Evolutionary conservation across 2,329 filamentous ascomycete species (phyloP).

Genomic region (Sclerotiophoma versabilis): DNA sequence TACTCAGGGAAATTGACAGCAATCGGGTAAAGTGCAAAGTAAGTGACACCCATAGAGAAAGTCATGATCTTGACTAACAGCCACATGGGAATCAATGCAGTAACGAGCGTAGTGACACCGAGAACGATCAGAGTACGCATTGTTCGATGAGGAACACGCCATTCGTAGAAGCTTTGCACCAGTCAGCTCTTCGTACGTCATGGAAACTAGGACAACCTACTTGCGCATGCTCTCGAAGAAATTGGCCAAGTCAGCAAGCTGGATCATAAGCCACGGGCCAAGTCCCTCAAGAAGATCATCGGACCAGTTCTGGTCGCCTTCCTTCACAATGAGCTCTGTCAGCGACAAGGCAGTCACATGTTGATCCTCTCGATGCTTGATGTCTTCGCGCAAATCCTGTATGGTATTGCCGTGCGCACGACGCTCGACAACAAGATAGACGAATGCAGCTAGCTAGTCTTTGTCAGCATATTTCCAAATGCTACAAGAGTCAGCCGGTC

Average conservation of each 20-base stretch:
- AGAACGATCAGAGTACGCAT: conserved; percentile 34
- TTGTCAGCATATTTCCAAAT: neutral
- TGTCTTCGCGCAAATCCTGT: conserved; percentile 37
- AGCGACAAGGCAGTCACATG: conserved; percentile 40
- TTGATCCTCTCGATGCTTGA: conserved; percentile 43
- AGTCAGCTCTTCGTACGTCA: neutral
- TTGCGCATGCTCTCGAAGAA: conserved; percentile 46
- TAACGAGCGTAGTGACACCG: conserved; percentile 26
- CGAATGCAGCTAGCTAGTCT: conserved; percentile 26
- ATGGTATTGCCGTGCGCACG: conserved; percentile 28
- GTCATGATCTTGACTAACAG: conserved; percentile 41
- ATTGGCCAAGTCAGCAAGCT: conserved; percentile 46
- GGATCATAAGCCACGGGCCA: conserved; percentile 47
- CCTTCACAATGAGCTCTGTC: conserved; percentile 48
- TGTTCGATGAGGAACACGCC: conserved; percentile 42
- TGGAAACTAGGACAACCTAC: conserved; percentile 10
- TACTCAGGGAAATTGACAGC: conserved; percentile 45
- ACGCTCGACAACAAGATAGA: conserved; percentile 36
- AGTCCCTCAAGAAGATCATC: conserved; percentile 33
- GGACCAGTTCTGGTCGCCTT: conserved; percentile 48
- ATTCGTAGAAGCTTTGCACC: conserved; percentile 46
- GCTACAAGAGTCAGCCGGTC: neutral
- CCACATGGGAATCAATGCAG: conserved; percentile 32
- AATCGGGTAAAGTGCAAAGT: conserved; percentile 48
- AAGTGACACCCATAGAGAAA: conserved; percentile 37